These are phyloP conservation scores for Phytophthora europaea DNA, from an alignment of 352 stramenopile species.

Conservation along the genomic window DNA sequence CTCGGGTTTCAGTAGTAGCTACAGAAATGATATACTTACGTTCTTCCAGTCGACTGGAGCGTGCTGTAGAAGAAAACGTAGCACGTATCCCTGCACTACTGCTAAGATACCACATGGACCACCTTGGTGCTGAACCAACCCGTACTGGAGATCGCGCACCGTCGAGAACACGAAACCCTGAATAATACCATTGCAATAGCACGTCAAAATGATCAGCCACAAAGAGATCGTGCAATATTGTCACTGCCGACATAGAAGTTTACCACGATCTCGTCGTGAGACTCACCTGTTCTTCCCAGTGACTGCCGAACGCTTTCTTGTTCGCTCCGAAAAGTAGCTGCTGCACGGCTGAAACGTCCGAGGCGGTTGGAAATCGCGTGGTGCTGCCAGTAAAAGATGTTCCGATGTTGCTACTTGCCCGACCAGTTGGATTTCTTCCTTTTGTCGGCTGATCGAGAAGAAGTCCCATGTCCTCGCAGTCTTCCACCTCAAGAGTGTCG, in stretches of 20 bases:
- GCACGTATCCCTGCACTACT: constrained; percentile 93
- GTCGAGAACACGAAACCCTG: constrained; percentile 81
- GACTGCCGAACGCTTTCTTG: constrained; percentile 69
- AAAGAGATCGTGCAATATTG: neutral
- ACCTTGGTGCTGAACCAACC: constrained; percentile 94
- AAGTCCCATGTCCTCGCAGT: constrained; percentile 59
- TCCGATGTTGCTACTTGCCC: neutral
- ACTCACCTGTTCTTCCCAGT: constrained; percentile 77
- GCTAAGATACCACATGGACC: constrained; percentile 96
- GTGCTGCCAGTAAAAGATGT: constrained; percentile 4
- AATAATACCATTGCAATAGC: constrained; percentile 14
- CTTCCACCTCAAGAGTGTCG: constrained; percentile 55
- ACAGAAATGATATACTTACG: constrained; percentile 41
- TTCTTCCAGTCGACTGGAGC: constrained; percentile 67
- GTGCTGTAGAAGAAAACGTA: constrained; percentile 77
- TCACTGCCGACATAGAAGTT: constrained; percentile 5
- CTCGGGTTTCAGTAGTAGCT: constrained; percentile 11
- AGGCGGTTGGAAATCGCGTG: constrained; percentile 38
- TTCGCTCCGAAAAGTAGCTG: constrained; percentile 64
- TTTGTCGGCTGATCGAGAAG: constrained; percentile 22
- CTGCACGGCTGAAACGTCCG: constrained; percentile 61
- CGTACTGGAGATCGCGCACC: constrained; percentile 75
- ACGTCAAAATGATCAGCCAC: constrained; percentile 10
- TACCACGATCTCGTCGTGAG: neutral
- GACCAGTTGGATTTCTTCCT: constrained; percentile 5